Conservation (phyloP, 768 basidiomycete species). For the Dentipellis fragilis region DNA sequence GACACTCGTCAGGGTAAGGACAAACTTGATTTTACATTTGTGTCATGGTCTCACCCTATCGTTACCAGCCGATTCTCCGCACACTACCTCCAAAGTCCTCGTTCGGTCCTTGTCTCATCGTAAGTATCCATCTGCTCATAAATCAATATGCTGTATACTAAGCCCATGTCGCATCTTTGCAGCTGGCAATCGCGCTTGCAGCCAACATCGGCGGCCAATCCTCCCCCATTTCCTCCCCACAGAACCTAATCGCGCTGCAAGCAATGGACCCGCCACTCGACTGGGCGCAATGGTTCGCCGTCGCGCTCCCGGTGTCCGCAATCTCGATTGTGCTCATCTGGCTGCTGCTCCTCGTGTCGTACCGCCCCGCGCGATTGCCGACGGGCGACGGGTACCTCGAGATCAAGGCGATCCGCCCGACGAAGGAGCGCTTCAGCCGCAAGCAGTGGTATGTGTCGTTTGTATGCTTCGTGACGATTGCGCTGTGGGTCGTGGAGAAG, state of each 20-base stretch:
- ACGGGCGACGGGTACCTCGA: slow-evolving; percentile 70
- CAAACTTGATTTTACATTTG: slow-evolving; percentile 6
- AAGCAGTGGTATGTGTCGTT: slow-evolving; percentile 88
- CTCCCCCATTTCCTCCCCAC: slow-evolving; percentile 95
- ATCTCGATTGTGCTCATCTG: slow-evolving; percentile 87
- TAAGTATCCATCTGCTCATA: slow-evolving; percentile 30
- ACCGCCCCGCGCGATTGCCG: slow-evolving; percentile 61
- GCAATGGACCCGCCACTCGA: slow-evolving; percentile 78
- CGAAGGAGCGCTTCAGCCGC: slow-evolving; percentile 66
- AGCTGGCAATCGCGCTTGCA: slow-evolving; percentile 96
- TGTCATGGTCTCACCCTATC: neutral
- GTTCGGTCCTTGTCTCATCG: slow-evolving; percentile 88
- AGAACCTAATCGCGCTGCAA: slow-evolving; percentile 89
- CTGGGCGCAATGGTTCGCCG: slow-evolving; percentile 91
- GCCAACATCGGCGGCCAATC: slow-evolving; percentile 97
- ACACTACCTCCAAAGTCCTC: slow-evolving; percentile 79
- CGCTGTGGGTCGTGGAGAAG: slow-evolving; percentile 83
- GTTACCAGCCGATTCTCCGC: slow-evolving; percentile 75
- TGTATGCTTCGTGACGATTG: slow-evolving; percentile 79
- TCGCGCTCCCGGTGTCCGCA: slow-evolving; percentile 84
- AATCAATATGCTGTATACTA: neutral
- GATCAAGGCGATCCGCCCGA: slow-evolving; percentile 78
- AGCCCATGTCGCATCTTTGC: slow-evolving; percentile 1
- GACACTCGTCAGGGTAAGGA: slow-evolving; percentile 73
- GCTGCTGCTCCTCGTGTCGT: slow-evolving; percentile 77